Evolutionary conservation across 192 early-diverging fungal species (phyloP), one percentile per base, ranked within the genome.

Genomic region (Mortierella antarctica): DNA sequence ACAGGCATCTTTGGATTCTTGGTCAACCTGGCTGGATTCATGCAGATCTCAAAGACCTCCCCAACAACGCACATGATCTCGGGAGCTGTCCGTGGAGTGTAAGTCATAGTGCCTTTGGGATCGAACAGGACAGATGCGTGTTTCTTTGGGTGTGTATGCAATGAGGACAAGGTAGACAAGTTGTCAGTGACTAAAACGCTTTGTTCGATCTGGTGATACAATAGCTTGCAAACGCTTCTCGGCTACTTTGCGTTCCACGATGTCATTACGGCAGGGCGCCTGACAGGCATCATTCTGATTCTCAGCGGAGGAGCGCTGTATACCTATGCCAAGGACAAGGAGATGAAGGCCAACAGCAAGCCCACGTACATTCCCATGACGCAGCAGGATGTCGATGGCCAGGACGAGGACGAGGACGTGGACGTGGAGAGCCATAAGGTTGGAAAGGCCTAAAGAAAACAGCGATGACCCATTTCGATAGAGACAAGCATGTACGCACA

Each of bases 21-120:
- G 62, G 85, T 90, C 55, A 90, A 90, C 76, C 51, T 90, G 17
- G 89, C 89, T 17, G 88, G 89, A 20, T 90, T 90, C 72, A 82
- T 90, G 55, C 89, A 89, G 66, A 90, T 90, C 65, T 89, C 89
- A 56, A 86, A 89, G 46, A 90, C 89, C 31, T 89, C 87, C 0
- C 89, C 89, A 7, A 81, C 89, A 39, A 88, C 86, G 14, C 89
- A 90, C 50, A 88, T 88, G 85, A 84, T 90, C 51, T 86, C 84
- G 21, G 84, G 86, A 9, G 89, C 89, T 14, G 84, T 89, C 50
- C 83, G 89, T 51, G 89, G 89, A 54, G 89, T 90, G 88, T 88
- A 88, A 74, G 86, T 88, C 18, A 47, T 65, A 39, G 39, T 52
- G 21, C 52, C 11, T 49, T 5, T 63, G 11, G 50, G 50, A 51